Conservation (phyloP, 495 filamentous ascomycete species). For the Xylaria bambusicola region DNA sequence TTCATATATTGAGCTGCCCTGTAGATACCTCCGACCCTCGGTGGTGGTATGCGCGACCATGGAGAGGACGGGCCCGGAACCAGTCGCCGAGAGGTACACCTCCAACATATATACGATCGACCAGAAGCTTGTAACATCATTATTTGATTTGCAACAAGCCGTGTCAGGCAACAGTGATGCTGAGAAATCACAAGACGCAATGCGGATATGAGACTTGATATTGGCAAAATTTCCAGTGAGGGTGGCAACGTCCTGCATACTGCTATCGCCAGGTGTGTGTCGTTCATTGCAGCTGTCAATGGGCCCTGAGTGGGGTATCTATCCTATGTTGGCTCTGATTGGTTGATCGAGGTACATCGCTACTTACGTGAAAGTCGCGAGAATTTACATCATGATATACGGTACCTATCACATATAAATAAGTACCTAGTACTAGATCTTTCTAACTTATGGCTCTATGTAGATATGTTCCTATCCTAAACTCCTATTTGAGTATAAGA, state of each 20-base stretch:
- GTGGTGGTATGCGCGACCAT: conserved; percentile 15
- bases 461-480: too few relatives aligned
- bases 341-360: too few relatives aligned
- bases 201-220: not conserved
- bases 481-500: too few relatives aligned
- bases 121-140: conserved; percentile 28
- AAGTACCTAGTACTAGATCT: too few relatives aligned
- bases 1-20: not conserved
- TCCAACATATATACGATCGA: conserved; percentile 33
- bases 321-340: too few relatives aligned
- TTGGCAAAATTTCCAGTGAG: conserved; percentile 1
- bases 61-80: conserved; percentile 12
- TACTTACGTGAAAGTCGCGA: too few relatives aligned
- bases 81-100: conserved; percentile 21
- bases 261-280: too few relatives aligned
- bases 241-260: not conserved
- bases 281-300: not conserved
- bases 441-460: too few relatives aligned
- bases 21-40: conserved; percentile 10
- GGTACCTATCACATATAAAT: too few relatives aligned
- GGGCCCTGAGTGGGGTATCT: too few relatives aligned
- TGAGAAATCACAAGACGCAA: not conserved
- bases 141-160: not conserved
- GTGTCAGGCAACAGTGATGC: not conserved
- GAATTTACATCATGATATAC: too few relatives aligned